Conservation (phyloP, 78 protist genomes). For the Creolimax fragrantissima region DNA sequence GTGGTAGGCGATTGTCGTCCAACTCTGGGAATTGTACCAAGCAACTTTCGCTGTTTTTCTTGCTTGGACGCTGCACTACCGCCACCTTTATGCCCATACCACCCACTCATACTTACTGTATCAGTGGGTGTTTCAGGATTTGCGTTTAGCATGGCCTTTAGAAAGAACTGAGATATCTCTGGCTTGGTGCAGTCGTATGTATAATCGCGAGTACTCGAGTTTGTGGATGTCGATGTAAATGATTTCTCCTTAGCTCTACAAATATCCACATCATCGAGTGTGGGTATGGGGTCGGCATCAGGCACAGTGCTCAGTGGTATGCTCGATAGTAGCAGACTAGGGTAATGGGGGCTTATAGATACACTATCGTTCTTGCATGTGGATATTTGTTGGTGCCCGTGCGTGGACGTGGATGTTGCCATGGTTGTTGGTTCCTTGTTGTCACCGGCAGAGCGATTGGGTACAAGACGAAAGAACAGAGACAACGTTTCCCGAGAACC, state of each 20-base stretch:
- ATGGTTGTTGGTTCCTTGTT: not conserved
- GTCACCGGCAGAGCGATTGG: not conserved
- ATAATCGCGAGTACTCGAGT: not conserved
- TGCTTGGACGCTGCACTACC: too few relatives aligned
- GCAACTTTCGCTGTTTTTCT: not conserved
- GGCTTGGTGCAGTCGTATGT: not conserved
- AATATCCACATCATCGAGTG: too few relatives aligned
- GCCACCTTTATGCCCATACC: too few relatives aligned
- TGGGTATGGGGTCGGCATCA: not conserved
- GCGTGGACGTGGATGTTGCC: not conserved
- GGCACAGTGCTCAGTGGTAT: not conserved
- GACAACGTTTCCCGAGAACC: not conserved
- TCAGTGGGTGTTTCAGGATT: too few relatives aligned
- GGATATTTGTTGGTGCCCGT: too few relatives aligned
- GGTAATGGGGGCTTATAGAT: not conserved
- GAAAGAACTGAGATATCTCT: not conserved
- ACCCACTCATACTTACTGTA: too few relatives aligned
- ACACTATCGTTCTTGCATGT: too few relatives aligned
- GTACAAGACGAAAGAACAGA: not conserved
- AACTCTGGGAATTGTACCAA: too few relatives aligned
- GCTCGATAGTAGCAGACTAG: not conserved
- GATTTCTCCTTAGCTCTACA: not conserved
- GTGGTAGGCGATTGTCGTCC: too few relatives aligned
- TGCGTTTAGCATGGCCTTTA: not conserved
- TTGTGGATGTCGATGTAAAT: not conserved